phyloP scores from a whole-genome alignment of 306 rosid species.

The Glycine tomentella region DNA sequence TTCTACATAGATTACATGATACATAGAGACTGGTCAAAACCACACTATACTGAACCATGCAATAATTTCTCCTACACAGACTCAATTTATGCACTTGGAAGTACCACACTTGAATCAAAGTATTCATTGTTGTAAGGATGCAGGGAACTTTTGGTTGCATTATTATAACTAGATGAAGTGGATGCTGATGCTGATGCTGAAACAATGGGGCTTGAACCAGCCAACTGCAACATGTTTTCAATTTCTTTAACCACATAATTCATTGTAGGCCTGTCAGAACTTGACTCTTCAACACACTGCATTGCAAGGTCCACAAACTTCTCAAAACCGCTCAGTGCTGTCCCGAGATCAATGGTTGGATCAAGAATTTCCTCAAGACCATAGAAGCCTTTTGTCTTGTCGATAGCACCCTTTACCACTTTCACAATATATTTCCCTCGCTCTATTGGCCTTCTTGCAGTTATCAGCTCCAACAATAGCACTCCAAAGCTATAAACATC shows the following conservation, averaged over 20 bases:
- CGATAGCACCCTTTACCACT: conserved; percentile 57
- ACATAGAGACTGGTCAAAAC: too few relatives aligned
- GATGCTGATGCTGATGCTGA: conserved; percentile 52
- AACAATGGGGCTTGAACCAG: conserved; percentile 58
- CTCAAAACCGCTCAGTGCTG: conserved; percentile 55
- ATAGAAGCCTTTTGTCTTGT: conserved; percentile 51
- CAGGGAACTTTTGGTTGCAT: conserved; percentile 22
- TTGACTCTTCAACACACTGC: conserved; percentile 64
- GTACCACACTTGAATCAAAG: conserved; percentile 51
- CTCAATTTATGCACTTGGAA: conserved; percentile 42
- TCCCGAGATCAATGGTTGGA: conserved; percentile 46
- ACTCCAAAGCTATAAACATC: conserved; percentile 86
- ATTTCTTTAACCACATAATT: conserved; percentile 70
- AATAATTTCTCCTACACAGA: not conserved
- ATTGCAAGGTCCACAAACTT: conserved; percentile 69
- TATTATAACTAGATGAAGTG: conserved; percentile 60
- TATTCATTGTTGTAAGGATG: conserved; percentile 57
- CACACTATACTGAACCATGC: too few relatives aligned
- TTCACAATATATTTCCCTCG: conserved; percentile 71
- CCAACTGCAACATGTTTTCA: conserved; percentile 60
- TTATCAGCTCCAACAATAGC: conserved; percentile 71
- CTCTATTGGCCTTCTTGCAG: conserved; percentile 73
- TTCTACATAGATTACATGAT: too few relatives aligned
- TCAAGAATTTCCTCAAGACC: conserved; percentile 60
- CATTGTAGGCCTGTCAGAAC: conserved; percentile 69